A percentile compares a stretch with the other conserved stretches of the same genome.
phyloP scores from a whole-genome alignment of 768 basidiomycete genomes.

The Agrocybe chaxingu region DNA sequence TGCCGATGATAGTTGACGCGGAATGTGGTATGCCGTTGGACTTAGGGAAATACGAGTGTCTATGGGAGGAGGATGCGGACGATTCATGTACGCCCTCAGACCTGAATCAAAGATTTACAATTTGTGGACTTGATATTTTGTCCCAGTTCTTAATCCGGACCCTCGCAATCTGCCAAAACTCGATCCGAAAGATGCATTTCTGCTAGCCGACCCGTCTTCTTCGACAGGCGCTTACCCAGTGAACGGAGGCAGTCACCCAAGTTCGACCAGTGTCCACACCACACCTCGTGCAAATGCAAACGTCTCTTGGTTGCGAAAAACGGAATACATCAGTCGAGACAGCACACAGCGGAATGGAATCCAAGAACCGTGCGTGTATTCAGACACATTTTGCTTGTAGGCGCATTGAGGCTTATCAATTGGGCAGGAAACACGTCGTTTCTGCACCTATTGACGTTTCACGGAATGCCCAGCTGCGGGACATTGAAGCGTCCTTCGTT shows the following conservation, averaged over 20 bases:
- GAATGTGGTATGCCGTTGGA: slow-evolving; percentile 97
- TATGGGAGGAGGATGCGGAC: slow-evolving; percentile 80
- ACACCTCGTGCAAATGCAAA: slow-evolving; percentile 61
- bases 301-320: slow-evolving; percentile 80
- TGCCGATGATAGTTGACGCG: slow-evolving; percentile 96
- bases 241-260: slow-evolving; percentile 30
- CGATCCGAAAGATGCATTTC: slow-evolving; percentile 73
- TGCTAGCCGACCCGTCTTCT: slow-evolving; percentile 65
- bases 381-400: not conserved
- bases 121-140: not conserved
- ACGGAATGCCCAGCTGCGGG: slow-evolving; percentile 66
- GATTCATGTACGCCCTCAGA: slow-evolving; percentile 48
- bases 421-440: slow-evolving; percentile 45
- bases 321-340: slow-evolving; percentile 80
- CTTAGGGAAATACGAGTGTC: slow-evolving; percentile 73
- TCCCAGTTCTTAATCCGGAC: slow-evolving; percentile 60
- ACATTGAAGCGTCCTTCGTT: slow-evolving; percentile 76
- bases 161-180: slow-evolving; percentile 52
- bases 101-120: not conserved
- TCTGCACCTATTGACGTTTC: slow-evolving; percentile 65
- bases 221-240: slow-evolving; percentile 41
- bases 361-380: slow-evolving; percentile 54
- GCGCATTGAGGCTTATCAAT: not conserved
- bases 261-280: slow-evolving; percentile 34
- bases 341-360: slow-evolving; percentile 36